Evolutionary conservation across 768 basidiomycete genomes (phyloP).

Genomic region (Mycena vitilis): DNA sequence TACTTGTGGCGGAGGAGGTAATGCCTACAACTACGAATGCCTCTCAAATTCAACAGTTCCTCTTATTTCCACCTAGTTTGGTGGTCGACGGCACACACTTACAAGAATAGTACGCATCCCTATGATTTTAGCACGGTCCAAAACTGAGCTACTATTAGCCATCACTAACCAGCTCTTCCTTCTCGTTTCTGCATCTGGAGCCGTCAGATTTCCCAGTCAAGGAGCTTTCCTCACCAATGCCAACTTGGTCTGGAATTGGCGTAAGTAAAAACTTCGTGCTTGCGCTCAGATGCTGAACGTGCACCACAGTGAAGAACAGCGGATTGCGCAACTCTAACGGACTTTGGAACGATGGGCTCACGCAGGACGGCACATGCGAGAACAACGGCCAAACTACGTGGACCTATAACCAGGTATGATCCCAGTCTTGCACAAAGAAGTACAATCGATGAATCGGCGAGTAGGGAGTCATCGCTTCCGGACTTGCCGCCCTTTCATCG

Average conservation of each 20-base stretch:
- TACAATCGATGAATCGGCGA: background rate
- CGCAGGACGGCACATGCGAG: constrained; percentile 46
- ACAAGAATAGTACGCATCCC: constrained; percentile 56
- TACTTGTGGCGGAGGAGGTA: constrained; percentile 65
- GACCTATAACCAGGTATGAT: constrained; percentile 67
- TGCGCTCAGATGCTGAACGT: too few relatives aligned
- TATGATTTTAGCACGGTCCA: background rate
- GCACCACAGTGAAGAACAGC: constrained; percentile 49
- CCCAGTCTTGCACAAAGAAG: background rate
- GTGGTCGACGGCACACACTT: constrained; percentile 66
- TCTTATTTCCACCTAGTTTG: constrained; percentile 51
- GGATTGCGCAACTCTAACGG: constrained; percentile 60
- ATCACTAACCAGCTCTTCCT: constrained; percentile 72
- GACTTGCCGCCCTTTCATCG: constrained; percentile 58
- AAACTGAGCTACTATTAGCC: constrained; percentile 38
- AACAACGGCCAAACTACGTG: constrained; percentile 68
- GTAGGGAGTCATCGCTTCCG: constrained; percentile 67
- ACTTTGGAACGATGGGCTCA: constrained; percentile 59
- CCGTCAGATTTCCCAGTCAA: constrained; percentile 50
- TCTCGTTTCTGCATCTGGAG: constrained; percentile 60
- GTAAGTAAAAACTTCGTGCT: constrained; percentile 37
- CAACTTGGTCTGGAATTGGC: constrained; percentile 53
- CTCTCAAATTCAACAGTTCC: background rate
- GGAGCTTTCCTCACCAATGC: constrained; percentile 60
- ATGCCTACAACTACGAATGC: constrained; percentile 8